Evolutionary conservation across 2,329 filamentous ascomycete species (phyloP).

Genomic region (Aspergillus sp.): DNA sequence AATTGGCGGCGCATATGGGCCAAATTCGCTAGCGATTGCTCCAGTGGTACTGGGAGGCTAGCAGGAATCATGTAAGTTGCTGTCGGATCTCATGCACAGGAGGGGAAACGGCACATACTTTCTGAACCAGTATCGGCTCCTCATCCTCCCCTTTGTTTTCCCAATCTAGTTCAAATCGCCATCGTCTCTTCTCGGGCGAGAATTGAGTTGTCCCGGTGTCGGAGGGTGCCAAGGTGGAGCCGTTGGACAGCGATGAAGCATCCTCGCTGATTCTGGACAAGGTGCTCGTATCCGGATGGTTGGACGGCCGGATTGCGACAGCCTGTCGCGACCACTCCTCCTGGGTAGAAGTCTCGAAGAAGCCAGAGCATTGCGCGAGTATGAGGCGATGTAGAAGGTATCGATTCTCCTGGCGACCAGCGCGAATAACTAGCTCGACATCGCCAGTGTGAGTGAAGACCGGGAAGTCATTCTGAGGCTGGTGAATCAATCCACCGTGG

Average conservation of each 20-base stretch:
- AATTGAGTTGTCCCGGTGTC: slow-evolving; percentile 46
- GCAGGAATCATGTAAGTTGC: slow-evolving; percentile 2
- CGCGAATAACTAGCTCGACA: slow-evolving; percentile 82
- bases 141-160: slow-evolving; percentile 71
- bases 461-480: slow-evolving; percentile 88
- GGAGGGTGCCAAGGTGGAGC: slow-evolving; percentile 43
- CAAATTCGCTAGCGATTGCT: slow-evolving; percentile 60
- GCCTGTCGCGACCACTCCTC: slow-evolving; percentile 70
- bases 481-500: slow-evolving; percentile 70
- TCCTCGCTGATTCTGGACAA: slow-evolving; percentile 43
- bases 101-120: slow-evolving; percentile 55
- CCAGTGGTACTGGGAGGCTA: slow-evolving; percentile 50
- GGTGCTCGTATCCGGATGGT: slow-evolving; percentile 42
- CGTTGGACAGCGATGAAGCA: slow-evolving; percentile 39
- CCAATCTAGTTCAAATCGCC: slow-evolving; percentile 87
- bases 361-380: slow-evolving; percentile 85
- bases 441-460: slow-evolving; percentile 89
- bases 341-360: slow-evolving; percentile 81
- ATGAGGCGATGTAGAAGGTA: slow-evolving; percentile 90
- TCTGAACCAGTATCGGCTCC: slow-evolving; percentile 86
- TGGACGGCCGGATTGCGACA: slow-evolving; percentile 45
- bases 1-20: slow-evolving; percentile 57
- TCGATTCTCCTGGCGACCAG: slow-evolving; percentile 72
- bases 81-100: background rate
- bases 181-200: slow-evolving; percentile 62